Evolutionary conservation across 208 protist species (phyloP), one percentile per base, ranked within the genome.

Genomic region (Endotrypanum monterogeii): DNA sequence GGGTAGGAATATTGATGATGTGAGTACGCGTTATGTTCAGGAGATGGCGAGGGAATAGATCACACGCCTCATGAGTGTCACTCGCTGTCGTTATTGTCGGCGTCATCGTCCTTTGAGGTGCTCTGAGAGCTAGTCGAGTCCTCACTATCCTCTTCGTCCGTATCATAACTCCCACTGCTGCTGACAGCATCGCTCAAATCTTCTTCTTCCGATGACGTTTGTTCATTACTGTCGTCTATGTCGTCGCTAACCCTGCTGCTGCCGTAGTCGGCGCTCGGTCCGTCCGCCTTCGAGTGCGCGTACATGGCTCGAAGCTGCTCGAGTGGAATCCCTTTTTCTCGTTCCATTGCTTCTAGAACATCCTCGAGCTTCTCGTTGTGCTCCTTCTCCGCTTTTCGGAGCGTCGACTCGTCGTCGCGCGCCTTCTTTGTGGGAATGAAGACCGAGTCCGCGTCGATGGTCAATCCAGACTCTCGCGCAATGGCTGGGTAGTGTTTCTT

Each of bases 231-330:
- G 44, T 75, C 76, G 23, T 72, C 65, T 23, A 74, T 71, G 3
- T 88, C 80, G n/a, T n/a, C n/a, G 16, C 58, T 72, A 6, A 46
- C 63, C 54, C 55, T 55, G 23, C 80, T 76, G 41, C 70, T 65
- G 30, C 76, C 67, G 25, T 78, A 72, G 46, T 73, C 72, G n/a
- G 83, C 79, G 63, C 84, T 84, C 0, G 76, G 69, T 56, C 83
- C 58, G 14, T 83, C 75, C 7, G 70, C 73, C 41, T 77, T 72
- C 28, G 62, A 62, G 32, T 69, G 86, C 2, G 70, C 79, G 74
- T 97, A 97, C 78, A 85, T 90, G 46, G 80, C 79, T 7, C 84
- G 80, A 3, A 97, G 85, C 70, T 95, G 87, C 55, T 97, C 91
- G 16, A 97, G 50, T 7, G 93, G 86, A 16, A 95, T 90, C 16